Base-by-base conservation (phyloP, 345 rosid species). In the Gossypium arboreum region DNA sequence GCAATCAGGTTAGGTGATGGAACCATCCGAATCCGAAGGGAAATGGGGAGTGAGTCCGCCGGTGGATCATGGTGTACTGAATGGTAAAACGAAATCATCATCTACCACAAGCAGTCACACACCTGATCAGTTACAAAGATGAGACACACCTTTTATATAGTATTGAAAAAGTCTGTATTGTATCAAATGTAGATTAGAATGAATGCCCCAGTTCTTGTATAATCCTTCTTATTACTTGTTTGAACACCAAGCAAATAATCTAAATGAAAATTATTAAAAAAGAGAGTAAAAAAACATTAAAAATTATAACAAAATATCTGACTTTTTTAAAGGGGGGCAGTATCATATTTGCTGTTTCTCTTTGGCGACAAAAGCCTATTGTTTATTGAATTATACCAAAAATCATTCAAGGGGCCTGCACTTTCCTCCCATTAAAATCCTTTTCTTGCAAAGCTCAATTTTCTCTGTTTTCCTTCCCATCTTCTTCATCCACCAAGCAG, bases 31-130 rank as follows among this genome's bases (percentile, higher is more conserved):
- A 24, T 68, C 72, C 11, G 56, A 68, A 48, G 43, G 72, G 56
- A 68, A 47, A 48, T 68, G 72, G 72, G 72, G 57, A 48, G 56
- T 22, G 72, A 68, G 29, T 68, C 56, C 57, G 29, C 56, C 56
- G 11, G 55, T 3, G 12, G 72, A 68, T 16, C 45, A 66, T 5
- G 34, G 54, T 7, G 54, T 84, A 25, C 77, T 87, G 72, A 89
- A 80, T 52, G 87, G 92, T 25, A 78, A 87, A 72, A 81, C 93
- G n/a, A 78, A 92, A 2, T 86, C 98, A 2, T 91, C 98, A 11
- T 88, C 97, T 6, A 88, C 90, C 3, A 84, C 91, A 55, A 88
- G 94, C 88, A 91, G 86, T 87, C 93, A 90, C 85, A 81, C 92
- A 17, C 85, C 87, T 0, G 96, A 92, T 80, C 93, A 83, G 72